Base-by-base conservation (phyloP, 495 filamentous ascomycete species). In the Corynascus novoguineensis region DNA sequence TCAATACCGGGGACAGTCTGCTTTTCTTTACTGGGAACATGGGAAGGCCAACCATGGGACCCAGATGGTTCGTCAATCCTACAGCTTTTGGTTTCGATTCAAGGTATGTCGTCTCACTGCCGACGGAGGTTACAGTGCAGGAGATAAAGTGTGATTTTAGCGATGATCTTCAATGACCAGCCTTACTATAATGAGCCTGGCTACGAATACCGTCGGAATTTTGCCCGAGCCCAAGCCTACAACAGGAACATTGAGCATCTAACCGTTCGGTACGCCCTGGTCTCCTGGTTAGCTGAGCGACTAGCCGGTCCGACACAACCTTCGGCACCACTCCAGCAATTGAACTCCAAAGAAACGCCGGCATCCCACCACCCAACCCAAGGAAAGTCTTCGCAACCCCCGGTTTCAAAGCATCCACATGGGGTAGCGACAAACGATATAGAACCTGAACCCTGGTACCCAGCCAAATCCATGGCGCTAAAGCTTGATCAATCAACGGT, bases 181-280 rank as follows among this genome's bases (percentile, higher is more conserved):
- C 83, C 83, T 4, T 79, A 72, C 68, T 77, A 76, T 70, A 86
- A 85, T 64, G 79, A 85, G 58, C 82, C 83, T 0, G 75, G 78
- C 12, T 64, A 65, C 27, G 75, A 80, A 53, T 29, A 40, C 4
- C 15, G 29, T 6, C 27, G 57, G 5, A 57, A 71, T 35, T 60
- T 64, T 12, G 29, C 46, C 3, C 37, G 53, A 10, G 68, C 67
- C 2, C 37, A 68, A 9, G 46, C 44, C 3, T 77, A 78, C 62
- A 81, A 77, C 52, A 45, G 61, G 3, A 41, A 49, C 1, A 62
- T 78, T 9, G 74, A 71, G 40, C 19, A 22, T 2, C 53, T 66
- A 47, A 82, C 79, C 0, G 49, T 81, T 29, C 58, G 65, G 21
- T 64, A 75, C 55, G 81, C 79, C 21, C 75, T 79, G 63, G 29